These are phyloP conservation scores for Vitellaria paradoxa DNA, from an alignment of 179 eudicot genomes.

Conservation along the genomic window DNA sequence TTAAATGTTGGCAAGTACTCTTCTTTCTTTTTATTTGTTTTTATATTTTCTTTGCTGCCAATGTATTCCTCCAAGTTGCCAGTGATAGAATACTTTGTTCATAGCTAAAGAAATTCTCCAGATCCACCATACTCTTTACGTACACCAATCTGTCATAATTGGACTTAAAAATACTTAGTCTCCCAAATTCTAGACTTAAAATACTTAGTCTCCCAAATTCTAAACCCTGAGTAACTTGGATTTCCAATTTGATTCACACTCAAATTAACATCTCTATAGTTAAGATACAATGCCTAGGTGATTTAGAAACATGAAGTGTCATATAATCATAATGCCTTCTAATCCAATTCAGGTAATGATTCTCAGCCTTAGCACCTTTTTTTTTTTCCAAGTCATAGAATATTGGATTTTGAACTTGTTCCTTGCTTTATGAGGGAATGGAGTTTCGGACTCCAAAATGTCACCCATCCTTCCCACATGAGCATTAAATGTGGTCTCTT, in stretches of 20 bases:
- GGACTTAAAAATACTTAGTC: too few species aligned
- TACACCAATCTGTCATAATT: not conserved
- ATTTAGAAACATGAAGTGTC: constrained; percentile 26
- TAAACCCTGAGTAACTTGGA: not conserved
- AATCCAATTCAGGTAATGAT: too few species aligned
- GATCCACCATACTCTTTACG: not conserved
- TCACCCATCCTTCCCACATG: constrained; percentile 35
- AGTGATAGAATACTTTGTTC: constrained; percentile 19
- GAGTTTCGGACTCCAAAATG: constrained; percentile 20
- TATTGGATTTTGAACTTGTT: constrained; percentile 38
- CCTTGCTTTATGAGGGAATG: constrained; percentile 33
- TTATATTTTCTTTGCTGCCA: too few species aligned
- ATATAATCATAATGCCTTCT: too few species aligned
- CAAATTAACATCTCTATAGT: constrained; percentile 39
- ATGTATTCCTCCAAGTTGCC: not conserved
- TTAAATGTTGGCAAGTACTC: too few species aligned
- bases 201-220: not conserved
- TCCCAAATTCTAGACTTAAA: too few species aligned
- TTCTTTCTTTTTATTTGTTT: too few species aligned
- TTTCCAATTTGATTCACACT: not conserved
- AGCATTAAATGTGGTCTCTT: constrained; percentile 22
- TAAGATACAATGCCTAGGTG: constrained; percentile 31
- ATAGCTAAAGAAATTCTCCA: not conserved
- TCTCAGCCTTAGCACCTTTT: too few species aligned
- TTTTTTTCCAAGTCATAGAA: too few species aligned